These are phyloP conservation scores for Daedaleopsis sinensis DNA, from an alignment of 768 basidiomycete species.

Conservation along the genomic window DNA sequence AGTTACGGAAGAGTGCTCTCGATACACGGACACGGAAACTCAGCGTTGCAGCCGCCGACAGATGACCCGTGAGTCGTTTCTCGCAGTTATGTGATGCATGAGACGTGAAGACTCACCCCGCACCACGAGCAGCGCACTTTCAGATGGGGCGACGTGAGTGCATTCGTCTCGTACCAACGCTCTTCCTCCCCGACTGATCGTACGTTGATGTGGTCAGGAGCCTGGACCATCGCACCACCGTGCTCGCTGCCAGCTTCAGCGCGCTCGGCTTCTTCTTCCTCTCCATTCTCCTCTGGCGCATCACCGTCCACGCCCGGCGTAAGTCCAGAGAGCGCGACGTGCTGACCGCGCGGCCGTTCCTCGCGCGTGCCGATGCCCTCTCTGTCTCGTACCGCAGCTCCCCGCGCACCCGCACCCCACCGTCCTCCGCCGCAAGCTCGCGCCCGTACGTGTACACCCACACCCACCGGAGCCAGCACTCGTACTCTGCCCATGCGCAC, in stretches of 20 bases:
- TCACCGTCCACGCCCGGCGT: neutral
- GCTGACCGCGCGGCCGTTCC: slow-evolving; percentile 7
- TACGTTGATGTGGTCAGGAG: neutral
- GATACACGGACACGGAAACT: neutral
- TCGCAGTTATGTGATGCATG: neutral
- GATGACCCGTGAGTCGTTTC: neutral
- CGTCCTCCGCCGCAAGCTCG: too few species aligned
- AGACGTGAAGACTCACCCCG: neutral
- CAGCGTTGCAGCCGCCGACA: neutral
- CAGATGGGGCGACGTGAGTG: too few species aligned
- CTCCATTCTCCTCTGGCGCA: slow-evolving; percentile 7
- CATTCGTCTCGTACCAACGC: neutral
- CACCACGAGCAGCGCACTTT: too few species aligned
- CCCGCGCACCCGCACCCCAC: neutral
- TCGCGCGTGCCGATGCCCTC: neutral
- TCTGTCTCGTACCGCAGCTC: neutral
- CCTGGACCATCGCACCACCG: neutral
- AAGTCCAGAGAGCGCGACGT: slow-evolving; percentile 1
- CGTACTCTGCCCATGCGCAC: neutral
- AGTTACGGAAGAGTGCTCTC: neutral
- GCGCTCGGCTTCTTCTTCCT: slow-evolving; percentile 11
- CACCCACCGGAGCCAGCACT: neutral
- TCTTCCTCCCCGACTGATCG: neutral
- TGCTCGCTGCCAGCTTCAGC: slow-evolving; percentile 10
- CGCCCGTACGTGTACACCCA: neutral